phyloP scores from a whole-genome alignment of 768 basidiomycete genomes.

The Termitomyces bulborhizus region DNA sequence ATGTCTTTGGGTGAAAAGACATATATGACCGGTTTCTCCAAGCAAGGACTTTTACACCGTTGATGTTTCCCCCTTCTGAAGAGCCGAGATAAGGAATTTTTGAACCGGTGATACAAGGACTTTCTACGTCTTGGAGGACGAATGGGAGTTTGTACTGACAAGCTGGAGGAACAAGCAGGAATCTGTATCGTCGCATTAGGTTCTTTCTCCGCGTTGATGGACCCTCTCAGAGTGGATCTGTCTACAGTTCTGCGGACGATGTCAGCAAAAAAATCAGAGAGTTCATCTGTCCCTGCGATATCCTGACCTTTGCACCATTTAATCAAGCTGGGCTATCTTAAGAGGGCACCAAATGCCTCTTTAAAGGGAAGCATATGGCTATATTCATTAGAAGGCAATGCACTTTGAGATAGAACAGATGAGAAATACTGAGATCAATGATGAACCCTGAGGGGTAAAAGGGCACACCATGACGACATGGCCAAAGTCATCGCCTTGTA shows the following conservation, averaged over 20 bases:
- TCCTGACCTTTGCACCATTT: background rate
- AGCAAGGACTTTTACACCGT: background rate
- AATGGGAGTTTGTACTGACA: background rate
- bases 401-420: background rate
- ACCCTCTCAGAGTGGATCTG: background rate
- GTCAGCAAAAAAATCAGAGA: background rate
- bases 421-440: background rate
- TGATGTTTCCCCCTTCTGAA: constrained; percentile 1
- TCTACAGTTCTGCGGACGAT: background rate
- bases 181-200: background rate
- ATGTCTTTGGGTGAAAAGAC: constrained; percentile 23
- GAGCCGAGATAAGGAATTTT: background rate
- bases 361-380: no score
- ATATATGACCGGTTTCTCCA: constrained; percentile 30
- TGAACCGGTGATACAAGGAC: constrained; percentile 3
- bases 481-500: background rate
- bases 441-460: background rate
- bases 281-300: background rate
- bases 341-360: background rate
- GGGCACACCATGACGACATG: background rate
- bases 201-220: background rate
- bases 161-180: background rate
- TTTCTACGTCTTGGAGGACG: background rate
- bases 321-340: background rate
- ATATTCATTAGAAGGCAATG: background rate